Conservation (phyloP, 768 basidiomycete genomes). For the Tulasnella sp. region DNA sequence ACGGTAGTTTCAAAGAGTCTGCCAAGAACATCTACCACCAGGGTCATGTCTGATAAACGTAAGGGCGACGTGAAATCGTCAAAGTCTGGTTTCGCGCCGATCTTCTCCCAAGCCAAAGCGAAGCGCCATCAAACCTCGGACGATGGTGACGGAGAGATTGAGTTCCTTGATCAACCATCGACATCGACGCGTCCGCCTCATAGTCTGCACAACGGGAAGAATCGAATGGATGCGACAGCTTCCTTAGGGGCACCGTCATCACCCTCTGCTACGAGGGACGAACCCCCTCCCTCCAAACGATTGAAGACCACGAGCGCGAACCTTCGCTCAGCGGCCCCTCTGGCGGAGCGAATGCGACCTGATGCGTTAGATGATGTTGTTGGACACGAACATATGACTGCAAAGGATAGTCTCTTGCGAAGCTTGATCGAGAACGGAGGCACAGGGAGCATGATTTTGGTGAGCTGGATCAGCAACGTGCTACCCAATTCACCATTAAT, state of each 20-base stretch:
- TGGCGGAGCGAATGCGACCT: slow-evolving; percentile 68
- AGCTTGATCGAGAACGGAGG: slow-evolving; percentile 40
- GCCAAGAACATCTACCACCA: slow-evolving; percentile 15
- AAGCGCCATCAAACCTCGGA: slow-evolving; percentile 22
- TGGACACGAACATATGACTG: slow-evolving; percentile 58
- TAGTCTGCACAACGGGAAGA: background rate
- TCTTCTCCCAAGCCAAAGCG: slow-evolving; percentile 28
- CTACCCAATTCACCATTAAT: slow-evolving; percentile 28
- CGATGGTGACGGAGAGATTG: slow-evolving; percentile 8
- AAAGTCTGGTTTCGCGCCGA: slow-evolving; percentile 29
- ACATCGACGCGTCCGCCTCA: background rate
- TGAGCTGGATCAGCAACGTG: slow-evolving; percentile 13
- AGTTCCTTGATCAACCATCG: background rate
- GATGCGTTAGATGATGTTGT: slow-evolving; percentile 52
- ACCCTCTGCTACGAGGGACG: slow-evolving; percentile 12
- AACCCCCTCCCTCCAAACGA: slow-evolving; percentile 14
- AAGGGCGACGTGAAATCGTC: slow-evolving; percentile 3
- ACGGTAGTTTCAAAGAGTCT: slow-evolving; percentile 19
- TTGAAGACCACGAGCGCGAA: slow-evolving; percentile 23
- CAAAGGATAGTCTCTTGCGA: slow-evolving; percentile 45
- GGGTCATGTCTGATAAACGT: slow-evolving; percentile 8
- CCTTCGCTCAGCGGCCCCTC: slow-evolving; percentile 35
- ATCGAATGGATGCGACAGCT: background rate
- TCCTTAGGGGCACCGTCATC: background rate
- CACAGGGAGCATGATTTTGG: slow-evolving; percentile 49